Evolutionary conservation across 2,329 filamentous ascomycete genomes (phyloP).

Genomic region (Myriangium duriaei): DNA sequence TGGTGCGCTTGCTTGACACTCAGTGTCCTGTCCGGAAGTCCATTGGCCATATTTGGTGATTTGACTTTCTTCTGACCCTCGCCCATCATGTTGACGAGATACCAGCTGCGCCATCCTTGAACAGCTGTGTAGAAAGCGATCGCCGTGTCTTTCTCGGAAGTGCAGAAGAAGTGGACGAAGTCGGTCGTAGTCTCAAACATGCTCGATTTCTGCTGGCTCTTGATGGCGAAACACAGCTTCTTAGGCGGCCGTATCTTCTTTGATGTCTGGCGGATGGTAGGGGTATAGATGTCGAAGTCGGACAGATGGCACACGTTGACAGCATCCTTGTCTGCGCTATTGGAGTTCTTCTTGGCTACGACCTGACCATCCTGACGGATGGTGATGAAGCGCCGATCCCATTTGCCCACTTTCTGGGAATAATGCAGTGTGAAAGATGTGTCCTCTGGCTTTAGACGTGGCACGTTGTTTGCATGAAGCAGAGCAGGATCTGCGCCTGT

Average conservation of each 20-base stretch:
- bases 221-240: constrained; percentile 73
- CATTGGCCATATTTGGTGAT: constrained; percentile 10
- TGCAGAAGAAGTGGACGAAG: constrained; percentile 85
- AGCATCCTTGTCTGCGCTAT: constrained; percentile 51
- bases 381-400: constrained; percentile 74
- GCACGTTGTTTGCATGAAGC: constrained; percentile 53
- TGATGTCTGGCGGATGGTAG: constrained; percentile 53
- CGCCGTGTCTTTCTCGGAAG: constrained; percentile 56
- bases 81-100: constrained; percentile 62
- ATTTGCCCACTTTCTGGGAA: constrained; percentile 70
- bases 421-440: constrained; percentile 64
- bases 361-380: constrained; percentile 62
- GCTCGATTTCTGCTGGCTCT: constrained; percentile 78
- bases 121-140: constrained; percentile 58
- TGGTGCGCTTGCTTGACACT: constrained; percentile 10
- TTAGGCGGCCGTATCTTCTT: constrained; percentile 73
- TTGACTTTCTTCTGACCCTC: constrained; percentile 31
- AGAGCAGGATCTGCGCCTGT: constrained; percentile 41
- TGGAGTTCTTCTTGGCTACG: constrained; percentile 53
- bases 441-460: constrained; percentile 50
- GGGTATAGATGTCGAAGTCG: constrained; percentile 83
- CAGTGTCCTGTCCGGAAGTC: constrained; percentile 1
- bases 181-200: constrained; percentile 74
- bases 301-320: constrained; percentile 69
- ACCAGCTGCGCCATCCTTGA: constrained; percentile 84